These are phyloP conservation scores for Hirsutella rhossiliensis DNA, from an alignment of 2,329 filamentous ascomycete species.

Conservation along the genomic window DNA sequence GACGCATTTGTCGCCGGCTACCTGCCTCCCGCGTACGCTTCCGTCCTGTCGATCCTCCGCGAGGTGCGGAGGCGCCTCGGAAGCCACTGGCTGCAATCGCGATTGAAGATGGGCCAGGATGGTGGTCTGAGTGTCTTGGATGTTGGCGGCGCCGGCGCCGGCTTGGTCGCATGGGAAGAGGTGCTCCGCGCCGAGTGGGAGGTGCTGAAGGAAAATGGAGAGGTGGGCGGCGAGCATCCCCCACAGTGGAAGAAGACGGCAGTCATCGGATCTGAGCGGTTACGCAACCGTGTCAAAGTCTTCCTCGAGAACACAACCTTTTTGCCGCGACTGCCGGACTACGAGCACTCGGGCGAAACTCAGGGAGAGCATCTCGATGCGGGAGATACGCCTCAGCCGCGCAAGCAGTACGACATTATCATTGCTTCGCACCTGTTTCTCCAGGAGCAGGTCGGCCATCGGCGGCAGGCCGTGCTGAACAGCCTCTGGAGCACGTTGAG, in stretches of 20 bases:
- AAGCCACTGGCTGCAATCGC: slow-evolving; percentile 52
- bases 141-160: slow-evolving; percentile 62
- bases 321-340: slow-evolving; percentile 81
- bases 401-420: slow-evolving; percentile 81
- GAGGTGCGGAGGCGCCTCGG: slow-evolving; percentile 66
- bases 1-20: slow-evolving; percentile 60
- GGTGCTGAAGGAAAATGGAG: slow-evolving; percentile 42
- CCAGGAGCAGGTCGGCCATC: slow-evolving; percentile 60
- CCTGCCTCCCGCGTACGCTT: slow-evolving; percentile 59
- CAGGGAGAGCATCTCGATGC: slow-evolving; percentile 48
- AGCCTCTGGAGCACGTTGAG: slow-evolving; percentile 84
- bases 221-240: slow-evolving; percentile 30
- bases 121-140: slow-evolving; percentile 56
- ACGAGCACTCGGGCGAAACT: slow-evolving; percentile 53
- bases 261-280: slow-evolving; percentile 59
- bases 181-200: slow-evolving; percentile 75
- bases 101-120: slow-evolving; percentile 45
- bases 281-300: slow-evolving; percentile 63
- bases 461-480: slow-evolving; percentile 67
- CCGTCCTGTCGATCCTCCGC: slow-evolving; percentile 53
- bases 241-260: slow-evolving; percentile 72
- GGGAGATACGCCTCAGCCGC: slow-evolving; percentile 37
- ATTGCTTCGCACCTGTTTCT: slow-evolving; percentile 79
- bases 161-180: slow-evolving; percentile 63
- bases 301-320: slow-evolving; percentile 86